These are phyloP conservation scores for Dinochytrium kinnereticum DNA, from an alignment of 371 early-diverging fungal species.

Conservation along the genomic window DNA sequence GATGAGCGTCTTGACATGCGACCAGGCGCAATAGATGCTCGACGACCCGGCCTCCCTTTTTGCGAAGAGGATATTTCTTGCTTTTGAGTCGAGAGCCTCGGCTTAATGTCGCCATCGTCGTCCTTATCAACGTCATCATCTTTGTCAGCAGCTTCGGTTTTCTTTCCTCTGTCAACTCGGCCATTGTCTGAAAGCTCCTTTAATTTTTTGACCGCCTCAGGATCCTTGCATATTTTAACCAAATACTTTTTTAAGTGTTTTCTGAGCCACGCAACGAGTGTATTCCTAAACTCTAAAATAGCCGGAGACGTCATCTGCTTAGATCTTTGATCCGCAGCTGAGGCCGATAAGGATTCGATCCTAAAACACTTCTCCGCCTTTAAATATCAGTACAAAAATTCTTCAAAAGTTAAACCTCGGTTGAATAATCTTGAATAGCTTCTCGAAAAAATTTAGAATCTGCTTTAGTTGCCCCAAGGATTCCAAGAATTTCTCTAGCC, in stretches of 20 bases:
- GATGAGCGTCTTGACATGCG: neutral
- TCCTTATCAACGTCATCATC: conserved; percentile 20
- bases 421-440: neutral
- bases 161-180: conserved; percentile 29
- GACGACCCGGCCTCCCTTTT: neutral
- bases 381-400: too few relatives aligned
- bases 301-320: neutral
- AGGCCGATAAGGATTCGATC: too few relatives aligned
- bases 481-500: neutral
- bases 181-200: conserved; percentile 40
- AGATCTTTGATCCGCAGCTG: too few relatives aligned
- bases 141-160: conserved; percentile 18
- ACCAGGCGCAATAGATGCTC: neutral
- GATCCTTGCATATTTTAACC: conserved; percentile 34
- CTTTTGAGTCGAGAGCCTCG: neutral
- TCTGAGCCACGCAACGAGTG: conserved; percentile 37
- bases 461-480: conserved; percentile 6
- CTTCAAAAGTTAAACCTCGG: neutral
- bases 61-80: neutral
- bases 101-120: conserved; percentile 1
- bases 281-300: conserved; percentile 27
- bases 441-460: neutral
- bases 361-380: too few relatives aligned
- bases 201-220: conserved; percentile 36
- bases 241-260: conserved; percentile 36